Evolutionary conservation across 2,329 filamentous ascomycete genomes (phyloP).

Genomic region (Cordyceps cicadae): DNA sequence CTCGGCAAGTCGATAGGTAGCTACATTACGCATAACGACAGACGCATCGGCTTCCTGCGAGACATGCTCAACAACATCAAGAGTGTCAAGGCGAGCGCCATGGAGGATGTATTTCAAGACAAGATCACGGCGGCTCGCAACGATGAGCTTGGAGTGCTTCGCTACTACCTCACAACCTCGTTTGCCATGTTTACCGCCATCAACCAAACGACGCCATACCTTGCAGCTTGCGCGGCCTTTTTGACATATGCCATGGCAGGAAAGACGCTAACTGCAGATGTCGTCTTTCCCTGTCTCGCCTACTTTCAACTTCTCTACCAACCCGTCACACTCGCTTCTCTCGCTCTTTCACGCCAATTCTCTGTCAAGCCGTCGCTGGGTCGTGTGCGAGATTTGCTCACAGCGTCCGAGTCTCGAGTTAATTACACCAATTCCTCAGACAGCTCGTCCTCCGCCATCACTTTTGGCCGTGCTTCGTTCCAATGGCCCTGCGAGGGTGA

Average conservation of each 20-base stretch:
- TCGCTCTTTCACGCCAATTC: constrained; percentile 3
- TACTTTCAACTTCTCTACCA: constrained; percentile 6
- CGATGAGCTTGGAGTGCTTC: not conserved
- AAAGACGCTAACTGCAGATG: not conserved
- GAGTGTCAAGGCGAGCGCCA: constrained; percentile 4
- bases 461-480: not conserved
- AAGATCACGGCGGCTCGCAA: not conserved
- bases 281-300: constrained; percentile 1
- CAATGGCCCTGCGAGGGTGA: not conserved
- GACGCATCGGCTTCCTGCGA: not conserved
- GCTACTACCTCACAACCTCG: constrained; percentile 1
- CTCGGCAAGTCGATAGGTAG: not conserved
- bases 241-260: constrained; percentile 1
- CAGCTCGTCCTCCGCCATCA: not conserved
- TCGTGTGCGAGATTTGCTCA: not conserved
- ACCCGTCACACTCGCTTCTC: constrained; percentile 1
- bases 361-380: not conserved
- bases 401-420: not conserved
- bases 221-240: constrained; percentile 5
- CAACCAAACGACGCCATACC: constrained; percentile 6
- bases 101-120: constrained; percentile 5
- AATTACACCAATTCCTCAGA: not conserved
- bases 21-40: constrained; percentile 4
- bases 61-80: constrained; percentile 10
- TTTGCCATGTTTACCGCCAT: constrained; percentile 10